Base-by-base conservation (phyloP, 75 land plant species). In the Gnetum montanum region DNA sequence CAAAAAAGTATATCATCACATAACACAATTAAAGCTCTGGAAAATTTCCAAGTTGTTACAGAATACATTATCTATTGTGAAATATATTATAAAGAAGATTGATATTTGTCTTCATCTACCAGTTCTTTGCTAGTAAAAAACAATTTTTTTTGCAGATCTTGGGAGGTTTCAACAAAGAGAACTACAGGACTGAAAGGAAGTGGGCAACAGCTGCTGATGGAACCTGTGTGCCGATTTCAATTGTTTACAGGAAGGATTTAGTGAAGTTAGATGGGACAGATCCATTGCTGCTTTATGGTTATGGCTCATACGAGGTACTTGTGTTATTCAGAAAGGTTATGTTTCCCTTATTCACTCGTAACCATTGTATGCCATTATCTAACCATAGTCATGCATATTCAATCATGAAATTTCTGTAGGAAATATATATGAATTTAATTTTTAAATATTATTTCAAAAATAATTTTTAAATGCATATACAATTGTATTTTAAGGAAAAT, bases 231-330 rank as follows among this genome's bases (percentile, higher is more conserved):
- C 98, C 98, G 23, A 73, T 94, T 34, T 89, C 96, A 37, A 63
- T 94, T 40, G 70, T 89, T 23, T 94, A 85, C 37, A 67, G 72
- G 19, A 94, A 89, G 69, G 63, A 94, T 73, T 53, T 80, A 48
- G 98, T 85, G 41, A 85, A 80, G 69, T 84, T 94, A 64, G 90
- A 94, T 68, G 98, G 98, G 13, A 69, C 98, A 45, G 90, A 89
- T 69, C 98, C 98, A 20, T 38, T 89, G 46, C 68, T 94, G 34
- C 82, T 94, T 8, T 94, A 90, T 70, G 98, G 98, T 26, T 94
- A 94, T 78, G 98, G 98, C 63, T 94, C 98, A 1, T 94, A 94
- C 71, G 96, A 94, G 98, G 98, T 94, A 83, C 16, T 16, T 16
- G 31, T 38, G 19, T 48, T 26, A 56, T 57, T n/a, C 16, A 15